Conservation (phyloP, 2,329 filamentous ascomycete genomes). For the Phialophora verrucosa region DNA sequence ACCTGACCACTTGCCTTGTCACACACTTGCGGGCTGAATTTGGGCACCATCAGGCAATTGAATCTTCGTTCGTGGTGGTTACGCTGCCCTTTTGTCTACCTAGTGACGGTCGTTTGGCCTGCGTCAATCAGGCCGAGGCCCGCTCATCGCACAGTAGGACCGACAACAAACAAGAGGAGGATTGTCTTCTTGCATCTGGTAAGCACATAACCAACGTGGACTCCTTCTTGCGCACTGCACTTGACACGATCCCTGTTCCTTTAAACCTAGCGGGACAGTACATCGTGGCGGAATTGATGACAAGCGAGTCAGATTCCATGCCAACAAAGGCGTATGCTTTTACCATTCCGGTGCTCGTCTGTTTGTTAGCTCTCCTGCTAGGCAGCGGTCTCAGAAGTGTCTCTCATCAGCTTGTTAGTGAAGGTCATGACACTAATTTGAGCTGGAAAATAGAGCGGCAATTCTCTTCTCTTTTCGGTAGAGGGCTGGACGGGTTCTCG, state of each 20-base stretch:
- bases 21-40: not conserved
- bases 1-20: not conserved
- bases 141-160: not conserved
- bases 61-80: not conserved
- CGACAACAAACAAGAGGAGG: not conserved
- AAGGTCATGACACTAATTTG: slow-evolving; percentile 17
- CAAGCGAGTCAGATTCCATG: not conserved
- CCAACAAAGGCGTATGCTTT: not conserved
- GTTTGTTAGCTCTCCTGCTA: slow-evolving; percentile 10
- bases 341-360: slow-evolving; percentile 9
- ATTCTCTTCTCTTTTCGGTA: not conserved
- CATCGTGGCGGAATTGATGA: not conserved
- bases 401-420: not conserved
- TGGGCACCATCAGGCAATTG: not conserved
- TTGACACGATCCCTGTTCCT: not conserved
- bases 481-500: not conserved
- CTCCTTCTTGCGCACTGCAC: not conserved
- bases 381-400: not conserved
- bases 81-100: not conserved
- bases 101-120: not conserved
- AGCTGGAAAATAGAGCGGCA: slow-evolving; percentile 10
- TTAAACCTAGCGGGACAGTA: not conserved
- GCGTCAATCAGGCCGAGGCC: not conserved
- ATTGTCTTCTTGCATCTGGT: not conserved
- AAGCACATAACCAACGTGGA: not conserved